These are phyloP conservation scores for Aureobasidium melanogenum DNA, from an alignment of 2,329 filamentous ascomycete species.

Conservation along the genomic window DNA sequence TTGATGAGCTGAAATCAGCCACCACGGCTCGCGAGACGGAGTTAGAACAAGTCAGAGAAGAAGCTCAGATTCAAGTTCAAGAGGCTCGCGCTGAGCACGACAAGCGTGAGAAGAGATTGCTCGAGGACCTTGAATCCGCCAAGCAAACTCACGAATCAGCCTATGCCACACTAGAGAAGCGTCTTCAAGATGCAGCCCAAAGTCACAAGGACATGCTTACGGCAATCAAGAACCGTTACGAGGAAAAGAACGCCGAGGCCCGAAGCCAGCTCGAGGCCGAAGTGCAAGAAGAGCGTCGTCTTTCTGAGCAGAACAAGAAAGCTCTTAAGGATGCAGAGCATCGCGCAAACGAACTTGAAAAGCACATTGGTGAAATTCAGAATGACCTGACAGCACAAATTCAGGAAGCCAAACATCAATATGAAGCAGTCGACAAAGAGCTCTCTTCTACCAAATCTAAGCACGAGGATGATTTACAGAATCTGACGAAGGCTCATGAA, in stretches of 20 bases:
- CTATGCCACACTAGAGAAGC: slow-evolving; percentile 6
- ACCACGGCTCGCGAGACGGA: not conserved
- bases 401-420: not conserved
- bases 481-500: not conserved
- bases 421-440: not conserved
- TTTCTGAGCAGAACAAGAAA: not conserved
- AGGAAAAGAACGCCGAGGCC: slow-evolving; percentile 11
- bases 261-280: slow-evolving; percentile 2
- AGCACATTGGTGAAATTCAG: slow-evolving; percentile 1
- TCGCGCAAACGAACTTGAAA: not conserved
- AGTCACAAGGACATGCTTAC: slow-evolving; percentile 8
- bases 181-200: slow-evolving; percentile 2
- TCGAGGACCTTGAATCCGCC: not conserved
- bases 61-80: not conserved
- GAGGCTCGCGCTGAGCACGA: slow-evolving; percentile 10
- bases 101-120: slow-evolving; percentile 14
- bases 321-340: not conserved
- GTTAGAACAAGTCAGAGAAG: not conserved
- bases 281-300: not conserved
- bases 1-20: not conserved
- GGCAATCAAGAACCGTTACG: slow-evolving; percentile 10
- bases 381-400: not conserved
- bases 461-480: slow-evolving; percentile 6
- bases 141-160: slow-evolving; percentile 8
- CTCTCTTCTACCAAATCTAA: not conserved